A percentile compares a stretch with the other conserved stretches of the same genome.
These are phyloP conservation scores for Colletotrichum noveboracense DNA, from an alignment of 2,329 filamentous ascomycete species.

Conservation along the genomic window DNA sequence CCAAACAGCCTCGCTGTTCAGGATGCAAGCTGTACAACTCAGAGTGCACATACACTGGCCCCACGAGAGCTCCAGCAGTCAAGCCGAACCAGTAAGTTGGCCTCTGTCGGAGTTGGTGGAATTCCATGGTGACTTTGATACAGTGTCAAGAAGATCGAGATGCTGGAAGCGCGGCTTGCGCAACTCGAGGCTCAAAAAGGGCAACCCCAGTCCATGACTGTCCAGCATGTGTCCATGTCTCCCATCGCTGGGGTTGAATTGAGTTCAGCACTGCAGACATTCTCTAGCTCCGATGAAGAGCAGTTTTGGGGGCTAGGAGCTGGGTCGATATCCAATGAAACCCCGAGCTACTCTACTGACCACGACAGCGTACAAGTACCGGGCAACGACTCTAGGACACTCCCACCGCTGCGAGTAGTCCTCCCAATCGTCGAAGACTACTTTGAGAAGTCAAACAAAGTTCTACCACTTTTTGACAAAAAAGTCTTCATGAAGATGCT, in stretches of 20 bases:
- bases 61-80: neutral
- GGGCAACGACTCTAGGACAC: neutral
- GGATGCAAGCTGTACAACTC: conserved; percentile 14
- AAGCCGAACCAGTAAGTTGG: neutral
- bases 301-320: neutral
- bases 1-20: conserved; percentile 3
- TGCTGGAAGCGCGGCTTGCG: neutral
- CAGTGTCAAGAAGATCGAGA: conserved; percentile 1
- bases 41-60: conserved; percentile 13
- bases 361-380: neutral
- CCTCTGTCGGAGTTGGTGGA: rapidly evolving
- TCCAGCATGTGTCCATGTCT: neutral
- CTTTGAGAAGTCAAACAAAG: conserved; percentile 23
- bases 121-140: neutral
- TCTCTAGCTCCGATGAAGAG: neutral
- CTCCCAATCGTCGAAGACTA: conserved; percentile 23
- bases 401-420: conserved; percentile 23
- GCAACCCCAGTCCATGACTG: neutral
- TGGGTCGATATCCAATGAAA: neutral
- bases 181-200: neutral
- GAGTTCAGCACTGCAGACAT: neutral
- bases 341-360: neutral
- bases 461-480: conserved; percentile 24
- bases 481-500: conserved; percentile 24
- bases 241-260: neutral